Base-by-base conservation (phyloP, 1,139 yeast genomes). In the Blastobotrys persicus region DNA sequence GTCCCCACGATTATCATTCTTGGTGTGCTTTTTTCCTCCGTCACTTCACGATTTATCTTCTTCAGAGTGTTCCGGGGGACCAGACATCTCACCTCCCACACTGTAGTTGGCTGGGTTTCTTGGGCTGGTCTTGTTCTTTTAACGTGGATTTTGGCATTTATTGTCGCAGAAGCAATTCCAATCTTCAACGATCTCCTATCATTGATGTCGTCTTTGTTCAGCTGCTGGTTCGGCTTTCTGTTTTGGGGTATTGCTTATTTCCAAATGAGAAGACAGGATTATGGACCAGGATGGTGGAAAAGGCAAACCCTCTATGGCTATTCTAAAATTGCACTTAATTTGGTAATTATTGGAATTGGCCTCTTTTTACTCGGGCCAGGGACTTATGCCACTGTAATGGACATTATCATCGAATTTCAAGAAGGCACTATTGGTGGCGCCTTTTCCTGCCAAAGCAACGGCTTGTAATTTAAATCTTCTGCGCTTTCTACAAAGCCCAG, bases 101-200 rank as follows among this genome's bases (percentile, higher is more conserved):
- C 84, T 0, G 57, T 66, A 13, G 55, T 65, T 20, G 83, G 83
- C 2, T 80, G 85, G 85, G 47, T 61, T 3, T 68, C 72, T 3
- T 80, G 85, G 85, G 58, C 66, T 3, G 71, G 64, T 0, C 57
- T 79, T 46, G 72, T 77, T 49, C 61, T 68, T 9, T 51, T 57
- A 0, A 67, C 76, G 17, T 80, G 85, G 84, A 62, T 72, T 12
- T 38, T 74, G 17, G 82, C 83, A 0, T 80, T 79, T 56, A 64
- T 80, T 16, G 69, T 80, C 59, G 83, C 84, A 1, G 83, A 80
- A 59, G 83, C 79, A 31, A 79, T 80, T 59, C 85, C 85, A n/a
- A 80, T 80, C 64, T 80, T 80, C 63, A 73, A 79, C 31, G 84
- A 79, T 58, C 66, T 80, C 55, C 69, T 80, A 43, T 73, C 82